phyloP scores from a whole-genome alignment of 306 rosid genomes.

The Rubus parviflorus region DNA sequence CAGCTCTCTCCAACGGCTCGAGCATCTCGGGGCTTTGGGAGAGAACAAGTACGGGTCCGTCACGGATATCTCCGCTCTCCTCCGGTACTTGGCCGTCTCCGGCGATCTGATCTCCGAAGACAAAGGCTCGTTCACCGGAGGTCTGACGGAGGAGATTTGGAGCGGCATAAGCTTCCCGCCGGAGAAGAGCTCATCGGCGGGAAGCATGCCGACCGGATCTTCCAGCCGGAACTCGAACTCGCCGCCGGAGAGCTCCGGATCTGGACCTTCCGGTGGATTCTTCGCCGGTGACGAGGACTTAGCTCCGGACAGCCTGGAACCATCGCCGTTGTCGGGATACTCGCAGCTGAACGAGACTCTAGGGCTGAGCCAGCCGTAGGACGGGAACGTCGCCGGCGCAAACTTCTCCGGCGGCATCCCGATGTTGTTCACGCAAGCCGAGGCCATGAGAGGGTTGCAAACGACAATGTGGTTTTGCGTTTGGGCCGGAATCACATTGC shows the following conservation, averaged over 20 bases:
- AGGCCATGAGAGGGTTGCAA: constrained; percentile 50
- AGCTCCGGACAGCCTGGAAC: constrained; percentile 23
- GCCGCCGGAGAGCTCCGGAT: constrained; percentile 40
- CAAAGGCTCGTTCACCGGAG: constrained; percentile 16
- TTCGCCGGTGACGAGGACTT: constrained; percentile 1
- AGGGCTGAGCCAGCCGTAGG: constrained; percentile 69
- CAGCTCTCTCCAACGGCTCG: constrained; percentile 90
- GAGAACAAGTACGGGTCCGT: constrained; percentile 70
- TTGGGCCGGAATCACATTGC: constrained; percentile 15
- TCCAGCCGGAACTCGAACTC: constrained; percentile 92
- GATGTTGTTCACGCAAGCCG: constrained; percentile 90
- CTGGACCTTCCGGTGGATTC: constrained; percentile 31
- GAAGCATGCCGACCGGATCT: constrained; percentile 78
- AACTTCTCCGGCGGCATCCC: constrained; percentile 68
- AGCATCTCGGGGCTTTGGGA: constrained; percentile 96
- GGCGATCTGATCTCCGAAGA: constrained; percentile 27
- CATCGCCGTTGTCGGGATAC: constrained; percentile 24
- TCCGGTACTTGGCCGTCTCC: constrained; percentile 32
- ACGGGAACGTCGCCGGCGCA: constrained; percentile 43
- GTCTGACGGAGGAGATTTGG: constrained; percentile 44
- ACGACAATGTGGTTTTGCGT: constrained; percentile 11
- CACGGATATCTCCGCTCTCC: constrained; percentile 33
- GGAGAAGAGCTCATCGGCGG: constrained; percentile 89
- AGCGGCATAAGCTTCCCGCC: constrained; percentile 89
- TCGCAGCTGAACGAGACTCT: constrained; percentile 56